Evolutionary conservation across 306 rosid species (phyloP).

Genomic region (Inga leiocalycina): DNA sequence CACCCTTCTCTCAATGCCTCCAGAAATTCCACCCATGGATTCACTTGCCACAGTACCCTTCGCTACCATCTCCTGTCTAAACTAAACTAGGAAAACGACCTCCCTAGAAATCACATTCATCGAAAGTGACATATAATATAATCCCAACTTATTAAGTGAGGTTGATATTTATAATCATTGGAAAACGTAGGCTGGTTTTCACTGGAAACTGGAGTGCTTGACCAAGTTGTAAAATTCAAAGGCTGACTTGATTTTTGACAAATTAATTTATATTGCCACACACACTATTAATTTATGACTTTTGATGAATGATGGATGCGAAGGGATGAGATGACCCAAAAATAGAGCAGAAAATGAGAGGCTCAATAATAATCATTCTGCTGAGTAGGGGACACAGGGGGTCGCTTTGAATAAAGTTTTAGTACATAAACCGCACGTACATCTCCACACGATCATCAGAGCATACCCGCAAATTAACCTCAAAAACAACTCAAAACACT

Average conservation of each 20-base stretch:
- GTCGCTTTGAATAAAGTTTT: not conserved
- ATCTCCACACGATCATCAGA: not conserved
- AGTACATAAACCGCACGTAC: not conserved
- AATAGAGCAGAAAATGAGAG: not conserved
- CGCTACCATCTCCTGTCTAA: not conserved
- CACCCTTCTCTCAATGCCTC: conserved; percentile 7
- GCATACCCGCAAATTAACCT: not conserved
- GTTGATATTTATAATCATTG: conserved; percentile 7
- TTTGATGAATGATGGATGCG: not conserved
- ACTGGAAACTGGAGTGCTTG: not conserved
- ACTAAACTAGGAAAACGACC: conserved; percentile 17
- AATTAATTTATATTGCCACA: no score
- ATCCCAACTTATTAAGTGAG: not conserved
- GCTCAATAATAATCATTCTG: not conserved
- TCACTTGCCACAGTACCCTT: conserved; percentile 21
- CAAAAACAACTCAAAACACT: not conserved
- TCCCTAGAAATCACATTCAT: not conserved
- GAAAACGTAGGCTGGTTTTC: conserved; percentile 1
- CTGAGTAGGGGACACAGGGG: conserved; percentile 27
- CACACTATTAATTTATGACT: not conserved
- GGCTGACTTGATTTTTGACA: not conserved
- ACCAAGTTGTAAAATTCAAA: not conserved
- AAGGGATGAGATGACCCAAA: not conserved
- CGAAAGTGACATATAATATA: not conserved
- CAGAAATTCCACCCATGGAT: conserved; percentile 51